A percentile compares a stretch with the other conserved stretches of the same genome.
phyloP scores from a whole-genome alignment of 345 rosid genomes.

The Schrenkiella parvula region DNA sequence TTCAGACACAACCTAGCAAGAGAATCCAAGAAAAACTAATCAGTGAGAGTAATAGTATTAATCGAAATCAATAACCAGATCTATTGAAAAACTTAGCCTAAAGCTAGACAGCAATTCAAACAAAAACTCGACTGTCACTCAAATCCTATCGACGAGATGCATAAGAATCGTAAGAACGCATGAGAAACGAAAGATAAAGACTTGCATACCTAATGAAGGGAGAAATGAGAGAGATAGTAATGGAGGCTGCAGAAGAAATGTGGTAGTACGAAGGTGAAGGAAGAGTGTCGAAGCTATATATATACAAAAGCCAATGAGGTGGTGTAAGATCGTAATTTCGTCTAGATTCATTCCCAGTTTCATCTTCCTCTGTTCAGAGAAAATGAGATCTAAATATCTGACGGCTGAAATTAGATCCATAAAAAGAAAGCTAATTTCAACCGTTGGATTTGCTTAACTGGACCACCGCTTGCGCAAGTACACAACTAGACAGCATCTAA shows the following conservation, averaged over 20 bases:
- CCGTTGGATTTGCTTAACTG: slow-evolving; percentile 24
- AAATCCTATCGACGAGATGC: background rate
- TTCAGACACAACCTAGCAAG: background rate
- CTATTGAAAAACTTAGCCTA: background rate
- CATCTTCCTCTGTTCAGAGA: background rate
- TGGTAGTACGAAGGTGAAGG: slow-evolving; percentile 1
- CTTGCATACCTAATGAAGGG: slow-evolving; percentile 15
- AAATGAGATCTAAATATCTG: slow-evolving; percentile 18
- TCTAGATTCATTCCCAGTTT: slow-evolving; percentile 21
- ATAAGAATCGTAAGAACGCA: background rate
- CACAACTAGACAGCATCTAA: slow-evolving; percentile 29
- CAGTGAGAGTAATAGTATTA: background rate
- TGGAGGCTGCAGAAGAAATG: background rate
- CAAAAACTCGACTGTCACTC: background rate
- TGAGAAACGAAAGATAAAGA: background rate
- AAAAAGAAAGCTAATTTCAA: background rate
- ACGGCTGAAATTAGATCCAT: slow-evolving; percentile 22
- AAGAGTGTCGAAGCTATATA: slow-evolving; percentile 2
- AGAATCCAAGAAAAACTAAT: background rate
- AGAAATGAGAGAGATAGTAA: background rate
- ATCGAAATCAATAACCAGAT: slow-evolving; percentile 1
- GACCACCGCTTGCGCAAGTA: slow-evolving; percentile 28
- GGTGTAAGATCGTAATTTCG: slow-evolving; percentile 20
- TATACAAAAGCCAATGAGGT: background rate
- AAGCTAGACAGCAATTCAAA: background rate